Base-by-base conservation (phyloP, 495 filamentous ascomycete genomes). In the Aspergillus homomorphus region DNA sequence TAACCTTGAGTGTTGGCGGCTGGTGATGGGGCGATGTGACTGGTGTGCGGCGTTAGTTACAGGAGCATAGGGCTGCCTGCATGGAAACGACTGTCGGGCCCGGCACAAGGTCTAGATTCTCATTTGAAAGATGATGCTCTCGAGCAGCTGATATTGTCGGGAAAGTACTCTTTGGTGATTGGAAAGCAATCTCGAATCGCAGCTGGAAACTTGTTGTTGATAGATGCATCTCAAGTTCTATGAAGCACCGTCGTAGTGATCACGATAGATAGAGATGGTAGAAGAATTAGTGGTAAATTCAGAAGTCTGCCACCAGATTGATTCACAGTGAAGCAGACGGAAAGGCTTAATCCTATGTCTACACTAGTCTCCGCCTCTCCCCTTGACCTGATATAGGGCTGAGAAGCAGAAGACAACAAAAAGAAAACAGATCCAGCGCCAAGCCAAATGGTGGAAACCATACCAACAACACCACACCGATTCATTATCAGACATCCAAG, bases 391-490 rank as follows among this genome's bases (percentile, higher is more conserved):
- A 38, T 12, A 38, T n/a, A 30, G 12, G 2, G 12, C 33, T 9
- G 12, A 5, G 33, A 38, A 14, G 33, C 33, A 12, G 26, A 38
- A 38, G 33, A 38, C 33, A 12, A 38, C 12, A 5, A 9, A 28
- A 38, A 38, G 28, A 51, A n/a, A 51, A 28, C 48, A 51, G 18
- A 19, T n/a, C 23, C 23, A 51, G 48, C 48, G 48, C 48, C 48
- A 51, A 30, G 19, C 33, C 28, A 50, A 48, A 16, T 50, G 48
- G 48, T 51, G 30, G 23, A 51, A 51, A 51, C 23, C 48, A 51
- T 51, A 28, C 28, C 48, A 50, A 6, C 18, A 21, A 21, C 45
- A 48, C 19, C 45, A 8, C 45, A 22, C 45, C 45, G 33, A 9
- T 38, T 38, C 33, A 38, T 38, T 38, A 38, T 12, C 4, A 38